Evolutionary conservation across 352 stramenopile genomes (phyloP), one percentile per base, ranked within the genome.

Genomic region (Phytophthora litchii): DNA sequence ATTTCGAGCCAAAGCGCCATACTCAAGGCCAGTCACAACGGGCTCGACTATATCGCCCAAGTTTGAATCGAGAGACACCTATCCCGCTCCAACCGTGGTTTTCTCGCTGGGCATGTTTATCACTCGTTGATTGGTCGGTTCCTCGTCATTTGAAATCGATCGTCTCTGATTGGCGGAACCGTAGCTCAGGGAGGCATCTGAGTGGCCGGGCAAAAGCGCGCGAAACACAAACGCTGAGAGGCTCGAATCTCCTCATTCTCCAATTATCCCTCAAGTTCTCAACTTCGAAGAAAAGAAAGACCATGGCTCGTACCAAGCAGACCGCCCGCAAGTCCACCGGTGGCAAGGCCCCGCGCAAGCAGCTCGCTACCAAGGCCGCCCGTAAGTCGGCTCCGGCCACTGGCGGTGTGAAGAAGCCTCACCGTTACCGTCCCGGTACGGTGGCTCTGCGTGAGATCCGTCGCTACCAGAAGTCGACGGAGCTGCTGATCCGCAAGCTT

Each of bases 401-500:
- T 7, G 92, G 92, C 58, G 92, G 92, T 69, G 89, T 98, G 23
- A 98, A 98, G 88, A 98, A 98, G 83, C 91, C 74, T 19, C 71
- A 86, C 70, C 78, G 85, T 58, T 92, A 90, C 78, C 79, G 80
- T 41, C 86, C 84, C 2, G 91, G 91, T 61, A 86, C 94, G 74
- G 65, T 80, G 34, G 95, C 95, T 16, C 78, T 99, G 12, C 85
- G 88, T 78, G 96, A 99, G 74, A 99, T 99, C 68, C 83, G 97
- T 62, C 73, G 82, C 42, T 99, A 98, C 79, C 97, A 99, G 84
- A 89, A 88, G 53, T 97, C 80, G 45, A 99, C 97, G 4, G 94
- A 98, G 63, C 83, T 99, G n/a, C 71, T 99, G 32, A 83, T 99
- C 54, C 92, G 96, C 48, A 96, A 97, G 74, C 81, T 99, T 17